Conservation (phyloP, 306 rosid species). For the Chamaecrista fasciculata region DNA sequence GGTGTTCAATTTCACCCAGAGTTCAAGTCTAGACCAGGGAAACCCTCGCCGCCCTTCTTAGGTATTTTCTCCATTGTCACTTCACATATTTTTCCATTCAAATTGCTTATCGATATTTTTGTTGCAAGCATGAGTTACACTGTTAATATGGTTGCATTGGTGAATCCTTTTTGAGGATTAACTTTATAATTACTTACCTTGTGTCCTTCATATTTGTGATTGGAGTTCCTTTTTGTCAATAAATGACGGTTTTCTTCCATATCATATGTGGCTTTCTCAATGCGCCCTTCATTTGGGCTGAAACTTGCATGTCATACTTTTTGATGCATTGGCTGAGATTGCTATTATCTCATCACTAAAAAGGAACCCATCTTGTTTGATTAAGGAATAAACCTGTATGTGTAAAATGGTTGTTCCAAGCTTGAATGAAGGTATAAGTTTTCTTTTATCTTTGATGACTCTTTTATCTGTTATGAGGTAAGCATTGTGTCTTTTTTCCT, state of each 20-base stretch:
- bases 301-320: not conserved
- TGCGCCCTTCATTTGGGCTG: not conserved
- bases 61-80: slow-evolving; percentile 40
- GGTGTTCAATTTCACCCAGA: slow-evolving; percentile 90
- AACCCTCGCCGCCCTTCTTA: slow-evolving; percentile 68
- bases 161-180: not conserved
- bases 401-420: not conserved
- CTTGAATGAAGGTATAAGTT: not conserved
- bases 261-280: not conserved
- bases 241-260: not conserved
- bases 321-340: not conserved
- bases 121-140: not conserved
- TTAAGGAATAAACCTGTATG: not conserved
- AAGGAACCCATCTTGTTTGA: not conserved
- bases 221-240: not conserved
- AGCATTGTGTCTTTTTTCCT: not conserved
- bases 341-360: not conserved
- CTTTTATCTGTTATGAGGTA: not conserved
- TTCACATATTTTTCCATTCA: not conserved
- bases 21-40: slow-evolving; percentile 79
- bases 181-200: not conserved
- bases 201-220: not conserved
- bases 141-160: not conserved
- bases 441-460: not conserved
- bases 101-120: not conserved